Evolutionary conservation across 1,139 yeast species (phyloP).

Genomic region (Suhomyces atakaporum): DNA sequence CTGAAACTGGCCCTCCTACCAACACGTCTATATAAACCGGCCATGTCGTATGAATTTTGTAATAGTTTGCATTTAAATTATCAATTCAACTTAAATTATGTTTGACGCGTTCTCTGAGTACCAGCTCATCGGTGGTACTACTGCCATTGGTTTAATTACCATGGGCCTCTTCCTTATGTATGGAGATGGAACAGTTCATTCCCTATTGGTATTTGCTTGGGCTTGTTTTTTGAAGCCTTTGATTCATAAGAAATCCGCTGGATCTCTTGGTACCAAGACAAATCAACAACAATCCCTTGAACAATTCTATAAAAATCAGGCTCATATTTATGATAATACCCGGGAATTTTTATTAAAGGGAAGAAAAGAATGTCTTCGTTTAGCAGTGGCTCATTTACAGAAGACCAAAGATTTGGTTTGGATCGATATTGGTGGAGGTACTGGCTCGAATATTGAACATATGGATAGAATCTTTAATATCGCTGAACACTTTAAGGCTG

Average conservation of each 20-base stretch:
- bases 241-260: slow-evolving; percentile 35
- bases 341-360: slow-evolving; percentile 68
- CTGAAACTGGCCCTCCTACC: not conserved
- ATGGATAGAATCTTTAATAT: slow-evolving; percentile 62
- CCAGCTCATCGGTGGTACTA: slow-evolving; percentile 4
- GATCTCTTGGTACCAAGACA: slow-evolving; percentile 24
- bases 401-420: slow-evolving; percentile 56
- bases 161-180: slow-evolving; percentile 18
- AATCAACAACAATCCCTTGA: slow-evolving; percentile 72
- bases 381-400: slow-evolving; percentile 59
- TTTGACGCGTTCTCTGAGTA: not conserved
- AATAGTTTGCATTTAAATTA: not conserved
- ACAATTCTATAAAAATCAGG: slow-evolving; percentile 72
- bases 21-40: slow-evolving; percentile 2
- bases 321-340: slow-evolving; percentile 71
- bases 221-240: slow-evolving; percentile 74
- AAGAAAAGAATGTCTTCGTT: slow-evolving; percentile 61
- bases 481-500: slow-evolving; percentile 54
- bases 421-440: slow-evolving; percentile 87
- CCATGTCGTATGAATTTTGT: slow-evolving; percentile 1
- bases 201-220: slow-evolving; percentile 44
- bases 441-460: slow-evolving; percentile 77
- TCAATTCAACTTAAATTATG: not conserved
- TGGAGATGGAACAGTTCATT: slow-evolving; percentile 29
- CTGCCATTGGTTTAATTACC: slow-evolving; percentile 3